Evolutionary conservation across 371 early-diverging fungal genomes (phyloP).

Genomic region (Phascolomyces articulosus): DNA sequence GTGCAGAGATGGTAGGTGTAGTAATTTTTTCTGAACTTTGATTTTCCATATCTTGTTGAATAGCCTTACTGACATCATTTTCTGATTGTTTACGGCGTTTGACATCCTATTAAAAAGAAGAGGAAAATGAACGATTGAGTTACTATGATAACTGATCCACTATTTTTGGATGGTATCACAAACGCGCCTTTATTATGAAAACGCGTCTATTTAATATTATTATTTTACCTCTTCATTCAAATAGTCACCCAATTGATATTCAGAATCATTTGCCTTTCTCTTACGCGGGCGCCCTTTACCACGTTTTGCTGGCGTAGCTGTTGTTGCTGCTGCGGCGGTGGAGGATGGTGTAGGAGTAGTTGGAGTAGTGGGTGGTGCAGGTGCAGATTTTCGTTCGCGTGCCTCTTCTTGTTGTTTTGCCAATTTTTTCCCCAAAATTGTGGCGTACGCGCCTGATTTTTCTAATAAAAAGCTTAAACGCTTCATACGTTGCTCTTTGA

Average conservation of each 20-base stretch:
- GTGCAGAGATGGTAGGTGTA: conserved; percentile 50
- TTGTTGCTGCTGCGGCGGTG: conserved; percentile 8
- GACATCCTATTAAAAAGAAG: conserved; percentile 30
- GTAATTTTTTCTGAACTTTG: neutral
- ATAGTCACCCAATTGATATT: conserved; percentile 64
- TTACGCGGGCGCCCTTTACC: conserved; percentile 25
- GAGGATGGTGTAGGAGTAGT: neutral
- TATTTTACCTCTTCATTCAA: conserved; percentile 52
- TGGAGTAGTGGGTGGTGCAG: conserved; percentile 11
- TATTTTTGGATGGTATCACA: too few species aligned
- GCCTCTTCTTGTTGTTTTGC: conserved; percentile 78
- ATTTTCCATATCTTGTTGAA: conserved; percentile 27
- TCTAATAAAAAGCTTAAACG: conserved; percentile 82
- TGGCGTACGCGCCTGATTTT: conserved; percentile 82
- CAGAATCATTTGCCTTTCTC: conserved; percentile 51
- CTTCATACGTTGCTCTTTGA: conserved; percentile 73
- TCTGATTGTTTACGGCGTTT: conserved; percentile 44
- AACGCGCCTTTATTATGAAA: too few species aligned
- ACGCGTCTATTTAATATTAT: neutral
- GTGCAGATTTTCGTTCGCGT: conserved; percentile 49
- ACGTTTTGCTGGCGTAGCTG: conserved; percentile 15
- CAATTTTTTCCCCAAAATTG: conserved; percentile 77
- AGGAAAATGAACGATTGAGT: too few species aligned
- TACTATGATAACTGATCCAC: too few species aligned
- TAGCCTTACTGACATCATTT: conserved; percentile 34